Evolutionary conservation across 2,329 filamentous ascomycete genomes (phyloP).

Genomic region (Lasiodiplodia citricola): DNA sequence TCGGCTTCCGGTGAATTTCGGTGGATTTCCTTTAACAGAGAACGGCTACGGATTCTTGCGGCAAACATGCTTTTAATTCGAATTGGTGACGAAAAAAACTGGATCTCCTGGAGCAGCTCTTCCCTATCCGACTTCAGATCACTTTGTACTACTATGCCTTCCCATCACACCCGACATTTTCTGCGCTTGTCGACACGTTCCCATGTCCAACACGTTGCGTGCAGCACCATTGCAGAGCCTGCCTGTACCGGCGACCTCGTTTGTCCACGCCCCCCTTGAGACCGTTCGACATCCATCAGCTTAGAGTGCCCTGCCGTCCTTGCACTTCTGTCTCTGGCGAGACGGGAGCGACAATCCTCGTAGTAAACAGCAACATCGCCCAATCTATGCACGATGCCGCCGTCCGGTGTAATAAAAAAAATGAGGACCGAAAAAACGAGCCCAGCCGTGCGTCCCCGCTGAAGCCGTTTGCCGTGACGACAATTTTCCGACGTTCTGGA

Average conservation of each 20-base stretch:
- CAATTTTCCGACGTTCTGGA: neutral
- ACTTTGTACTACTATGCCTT: slow-evolving; percentile 51
- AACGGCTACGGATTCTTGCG: slow-evolving; percentile 26
- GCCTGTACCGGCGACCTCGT: slow-evolving; percentile 14
- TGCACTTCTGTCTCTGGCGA: slow-evolving; percentile 7
- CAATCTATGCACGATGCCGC: slow-evolving; percentile 14
- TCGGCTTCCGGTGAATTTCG: slow-evolving; percentile 31
- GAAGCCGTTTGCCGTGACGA: slow-evolving; percentile 20
- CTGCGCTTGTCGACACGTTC: slow-evolving; percentile 25
- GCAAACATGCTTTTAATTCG: slow-evolving; percentile 28
- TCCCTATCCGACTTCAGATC: slow-evolving; percentile 29
- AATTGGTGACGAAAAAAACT: slow-evolving; percentile 28
- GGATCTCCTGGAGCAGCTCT: slow-evolving; percentile 27
- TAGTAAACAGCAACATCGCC: slow-evolving; percentile 24
- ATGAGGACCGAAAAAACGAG: slow-evolving; percentile 5
- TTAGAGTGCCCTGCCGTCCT: slow-evolving; percentile 3
- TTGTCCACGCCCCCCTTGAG: slow-evolving; percentile 3
- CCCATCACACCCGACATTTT: slow-evolving; percentile 32
- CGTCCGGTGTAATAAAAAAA: slow-evolving; percentile 14
- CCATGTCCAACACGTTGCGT: slow-evolving; percentile 22
- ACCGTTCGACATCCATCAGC: slow-evolving; percentile 18
- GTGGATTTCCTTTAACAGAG: slow-evolving; percentile 46
- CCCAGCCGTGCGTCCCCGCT: neutral
- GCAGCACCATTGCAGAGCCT: slow-evolving; percentile 22
- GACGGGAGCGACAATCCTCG: slow-evolving; percentile 17